A percentile compares a stretch with the other conserved stretches of the same genome.
These are phyloP conservation scores for Podospora didyma DNA, from an alignment of 495 filamentous ascomycete genomes.

Conservation along the genomic window DNA sequence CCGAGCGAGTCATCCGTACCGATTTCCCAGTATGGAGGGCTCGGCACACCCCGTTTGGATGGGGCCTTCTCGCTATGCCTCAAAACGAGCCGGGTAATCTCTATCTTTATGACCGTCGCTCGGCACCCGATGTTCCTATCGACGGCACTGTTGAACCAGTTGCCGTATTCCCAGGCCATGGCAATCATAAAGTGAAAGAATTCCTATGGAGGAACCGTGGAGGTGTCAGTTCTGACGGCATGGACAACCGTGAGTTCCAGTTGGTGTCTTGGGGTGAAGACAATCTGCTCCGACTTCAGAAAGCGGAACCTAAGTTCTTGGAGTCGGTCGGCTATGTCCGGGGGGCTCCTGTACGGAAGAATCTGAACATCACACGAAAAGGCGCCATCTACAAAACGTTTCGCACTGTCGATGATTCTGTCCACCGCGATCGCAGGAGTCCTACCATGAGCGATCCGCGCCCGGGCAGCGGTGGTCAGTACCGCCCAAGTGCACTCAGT, in stretches of 20 bases:
- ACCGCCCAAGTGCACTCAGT: slow-evolving; percentile 40
- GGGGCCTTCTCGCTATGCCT: slow-evolving; percentile 85
- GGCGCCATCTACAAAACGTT: slow-evolving; percentile 86
- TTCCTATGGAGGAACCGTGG: slow-evolving; percentile 89
- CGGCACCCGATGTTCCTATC: slow-evolving; percentile 32
- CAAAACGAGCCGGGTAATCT: slow-evolving; percentile 80
- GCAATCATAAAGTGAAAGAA: slow-evolving; percentile 80
- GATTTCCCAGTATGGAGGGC: slow-evolving; percentile 90
- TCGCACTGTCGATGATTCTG: slow-evolving; percentile 56
- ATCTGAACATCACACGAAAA: slow-evolving; percentile 70
- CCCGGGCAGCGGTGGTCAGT: slow-evolving; percentile 35
- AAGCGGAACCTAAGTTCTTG: slow-evolving; percentile 60
- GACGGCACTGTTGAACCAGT: slow-evolving; percentile 53
- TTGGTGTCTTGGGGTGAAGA: slow-evolving; percentile 91
- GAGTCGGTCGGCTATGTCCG: slow-evolving; percentile 72
- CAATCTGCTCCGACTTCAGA: slow-evolving; percentile 74
- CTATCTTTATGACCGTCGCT: slow-evolving; percentile 76
- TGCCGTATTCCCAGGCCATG: slow-evolving; percentile 75
- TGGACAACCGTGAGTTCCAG: slow-evolving; percentile 90
- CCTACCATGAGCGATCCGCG: slow-evolving; percentile 50
- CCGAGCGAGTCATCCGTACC: slow-evolving; percentile 71
- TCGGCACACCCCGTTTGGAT: slow-evolving; percentile 89
- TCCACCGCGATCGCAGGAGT: slow-evolving; percentile 36
- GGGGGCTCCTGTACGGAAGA: slow-evolving; percentile 59
- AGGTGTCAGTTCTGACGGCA: slow-evolving; percentile 56